These are phyloP conservation scores for Argentina anserina DNA, from an alignment of 306 rosid species.

Conservation along the genomic window DNA sequence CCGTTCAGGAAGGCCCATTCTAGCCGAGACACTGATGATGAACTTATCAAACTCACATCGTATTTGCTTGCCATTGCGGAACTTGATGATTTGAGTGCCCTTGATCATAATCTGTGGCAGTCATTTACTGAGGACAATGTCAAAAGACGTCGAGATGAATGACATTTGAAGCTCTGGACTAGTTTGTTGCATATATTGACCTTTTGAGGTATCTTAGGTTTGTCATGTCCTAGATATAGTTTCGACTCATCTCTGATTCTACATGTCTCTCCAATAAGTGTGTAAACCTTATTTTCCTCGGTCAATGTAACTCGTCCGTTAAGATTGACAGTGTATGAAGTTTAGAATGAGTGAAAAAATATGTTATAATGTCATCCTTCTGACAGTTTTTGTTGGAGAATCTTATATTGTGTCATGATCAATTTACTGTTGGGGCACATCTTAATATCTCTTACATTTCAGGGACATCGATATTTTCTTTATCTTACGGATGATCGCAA, in stretches of 20 bases:
- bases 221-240: neutral
- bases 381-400: too few relatives aligned
- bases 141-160: conserved; percentile 81
- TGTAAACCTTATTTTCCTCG: neutral
- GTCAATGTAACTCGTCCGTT: neutral
- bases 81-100: conserved; percentile 69
- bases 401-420: neutral
- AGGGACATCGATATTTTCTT: neutral
- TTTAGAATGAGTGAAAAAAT: neutral
- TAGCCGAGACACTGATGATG: conserved; percentile 71
- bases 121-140: conserved; percentile 53
- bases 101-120: conserved; percentile 70
- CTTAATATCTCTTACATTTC: neutral
- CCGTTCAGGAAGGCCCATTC: conserved; percentile 99
- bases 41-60: conserved; percentile 82
- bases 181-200: conserved; percentile 6
- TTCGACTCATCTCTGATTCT: neutral
- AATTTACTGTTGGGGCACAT: neutral
- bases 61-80: conserved; percentile 93
- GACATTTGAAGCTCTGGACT: neutral
- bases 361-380: neutral
- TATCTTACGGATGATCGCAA: neutral
- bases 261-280: neutral
- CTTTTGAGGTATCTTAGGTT: conserved; percentile 8
- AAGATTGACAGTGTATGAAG: neutral